phyloP scores from a whole-genome alignment of 202 grass and related monocot genomes.

The Sporobolus alterniflorus region DNA sequence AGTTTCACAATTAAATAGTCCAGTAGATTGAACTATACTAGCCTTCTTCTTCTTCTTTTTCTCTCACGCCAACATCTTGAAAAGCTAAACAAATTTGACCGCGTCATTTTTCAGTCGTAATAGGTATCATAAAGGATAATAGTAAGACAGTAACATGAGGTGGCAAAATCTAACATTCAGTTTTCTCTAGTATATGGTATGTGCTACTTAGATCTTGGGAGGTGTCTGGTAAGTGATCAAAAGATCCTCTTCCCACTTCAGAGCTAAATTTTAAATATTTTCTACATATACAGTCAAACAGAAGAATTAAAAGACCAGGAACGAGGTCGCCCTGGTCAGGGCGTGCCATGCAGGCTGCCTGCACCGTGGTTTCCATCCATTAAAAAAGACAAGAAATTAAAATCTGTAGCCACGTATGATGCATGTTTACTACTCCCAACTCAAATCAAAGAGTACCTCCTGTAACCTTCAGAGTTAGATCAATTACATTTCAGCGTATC shows the following conservation, averaged over 20 bases:
- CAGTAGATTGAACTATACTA: neutral
- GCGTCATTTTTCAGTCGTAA: neutral
- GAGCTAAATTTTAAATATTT: conserved; percentile 4
- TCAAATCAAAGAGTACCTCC: neutral
- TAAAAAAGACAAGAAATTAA: neutral
- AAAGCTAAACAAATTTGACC: neutral
- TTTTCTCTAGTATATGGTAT: neutral
- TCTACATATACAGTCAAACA: neutral
- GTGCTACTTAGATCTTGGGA: neutral
- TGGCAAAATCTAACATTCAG: neutral
- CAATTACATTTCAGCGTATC: neutral
- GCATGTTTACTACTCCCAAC: conserved; percentile 1
- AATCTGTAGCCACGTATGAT: neutral
- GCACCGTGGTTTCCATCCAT: no score
- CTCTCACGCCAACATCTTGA: neutral
- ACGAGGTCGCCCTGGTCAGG: no score
- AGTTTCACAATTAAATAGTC: no score
- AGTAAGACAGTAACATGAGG: conserved; percentile 1
- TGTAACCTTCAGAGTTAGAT: neutral
- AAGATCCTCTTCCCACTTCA: neutral
- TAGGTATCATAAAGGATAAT: neutral
- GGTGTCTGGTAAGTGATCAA: neutral
- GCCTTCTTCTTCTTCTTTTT: neutral
- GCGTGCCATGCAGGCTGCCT: no score
- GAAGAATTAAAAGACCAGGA: neutral